These are phyloP conservation scores for Gypsophila paniculata DNA, from an alignment of 179 eudicot species.

Conservation along the genomic window DNA sequence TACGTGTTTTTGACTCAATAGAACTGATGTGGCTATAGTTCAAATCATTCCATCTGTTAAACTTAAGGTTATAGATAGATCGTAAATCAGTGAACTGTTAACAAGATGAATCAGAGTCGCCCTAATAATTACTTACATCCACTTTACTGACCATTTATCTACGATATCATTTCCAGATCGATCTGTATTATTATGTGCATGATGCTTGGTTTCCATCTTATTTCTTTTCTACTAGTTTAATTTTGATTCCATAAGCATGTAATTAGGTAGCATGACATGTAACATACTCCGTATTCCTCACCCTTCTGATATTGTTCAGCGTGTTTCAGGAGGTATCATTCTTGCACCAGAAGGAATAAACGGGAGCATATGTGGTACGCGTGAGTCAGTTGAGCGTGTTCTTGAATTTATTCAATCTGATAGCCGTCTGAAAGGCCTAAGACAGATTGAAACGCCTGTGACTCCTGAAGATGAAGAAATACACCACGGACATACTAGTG, in stretches of 20 bases:
- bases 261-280: constrained; percentile 11
- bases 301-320: constrained; percentile 78
- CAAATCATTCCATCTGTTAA: too few relatives aligned
- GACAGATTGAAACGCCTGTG: constrained; percentile 83
- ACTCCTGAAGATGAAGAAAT: constrained; percentile 97
- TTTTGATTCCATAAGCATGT: constrained; percentile 3
- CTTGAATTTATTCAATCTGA: constrained; percentile 74
- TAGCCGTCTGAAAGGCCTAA: constrained; percentile 64
- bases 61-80: background rate
- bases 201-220: background rate
- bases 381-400: constrained; percentile 73
- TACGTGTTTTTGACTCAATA: too few relatives aligned
- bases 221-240: background rate
- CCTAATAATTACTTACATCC: background rate
- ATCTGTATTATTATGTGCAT: too few relatives aligned
- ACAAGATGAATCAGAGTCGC: background rate
- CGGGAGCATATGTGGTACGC: constrained; percentile 89
- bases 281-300: too few relatives aligned
- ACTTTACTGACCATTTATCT: background rate
- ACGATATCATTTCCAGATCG: background rate
- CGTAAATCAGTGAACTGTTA: background rate
- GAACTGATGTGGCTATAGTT: too few relatives aligned
- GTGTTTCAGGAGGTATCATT: constrained; percentile 97
- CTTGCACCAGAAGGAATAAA: constrained; percentile 99
- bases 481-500: constrained; percentile 88